These are phyloP conservation scores for Simplicillium aogashimaense DNA, from an alignment of 2,329 filamentous ascomycete genomes.

Conservation along the genomic window DNA sequence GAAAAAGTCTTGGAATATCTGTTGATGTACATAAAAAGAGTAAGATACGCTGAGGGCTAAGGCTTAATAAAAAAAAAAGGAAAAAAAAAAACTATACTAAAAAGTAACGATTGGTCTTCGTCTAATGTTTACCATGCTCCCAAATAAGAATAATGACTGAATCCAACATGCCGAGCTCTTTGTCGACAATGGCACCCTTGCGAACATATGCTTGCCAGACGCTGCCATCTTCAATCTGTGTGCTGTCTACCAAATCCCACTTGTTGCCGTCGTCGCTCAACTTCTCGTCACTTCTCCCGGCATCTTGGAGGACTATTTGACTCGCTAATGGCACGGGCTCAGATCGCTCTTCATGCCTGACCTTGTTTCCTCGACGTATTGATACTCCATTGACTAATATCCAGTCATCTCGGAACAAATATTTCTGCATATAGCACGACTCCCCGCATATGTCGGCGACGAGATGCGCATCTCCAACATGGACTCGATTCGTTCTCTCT, in stretches of 20 bases:
- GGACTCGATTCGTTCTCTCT: constrained; percentile 25
- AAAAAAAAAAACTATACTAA: constrained; percentile 1
- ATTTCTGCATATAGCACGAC: constrained; percentile 36
- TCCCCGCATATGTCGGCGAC: constrained; percentile 33
- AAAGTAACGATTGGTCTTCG: neutral
- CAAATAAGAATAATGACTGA: constrained; percentile 31
- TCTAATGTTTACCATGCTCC: constrained; percentile 13
- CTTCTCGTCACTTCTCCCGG: constrained; percentile 11
- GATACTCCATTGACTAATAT: constrained; percentile 31
- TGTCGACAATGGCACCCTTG: constrained; percentile 12
- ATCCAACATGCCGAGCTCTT: constrained; percentile 19
- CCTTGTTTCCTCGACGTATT: neutral
- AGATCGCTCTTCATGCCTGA: constrained; percentile 4
- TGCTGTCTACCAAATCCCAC: constrained; percentile 31
- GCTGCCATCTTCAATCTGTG: constrained; percentile 20
- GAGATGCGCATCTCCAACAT: constrained; percentile 29
- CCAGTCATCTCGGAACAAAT: constrained; percentile 34
- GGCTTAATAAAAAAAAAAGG: constrained; percentile 1
- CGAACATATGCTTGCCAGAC: constrained; percentile 39
- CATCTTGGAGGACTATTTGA: constrained; percentile 8
- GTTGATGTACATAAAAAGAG: neutral
- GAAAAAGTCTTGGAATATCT: neutral
- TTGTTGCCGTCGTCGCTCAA: constrained; percentile 16
- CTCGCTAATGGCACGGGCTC: constrained; percentile 1
- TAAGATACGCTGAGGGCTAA: neutral